Base-by-base conservation (phyloP, 768 basidiomycete genomes). In the Auricularia auricula-judae region DNA sequence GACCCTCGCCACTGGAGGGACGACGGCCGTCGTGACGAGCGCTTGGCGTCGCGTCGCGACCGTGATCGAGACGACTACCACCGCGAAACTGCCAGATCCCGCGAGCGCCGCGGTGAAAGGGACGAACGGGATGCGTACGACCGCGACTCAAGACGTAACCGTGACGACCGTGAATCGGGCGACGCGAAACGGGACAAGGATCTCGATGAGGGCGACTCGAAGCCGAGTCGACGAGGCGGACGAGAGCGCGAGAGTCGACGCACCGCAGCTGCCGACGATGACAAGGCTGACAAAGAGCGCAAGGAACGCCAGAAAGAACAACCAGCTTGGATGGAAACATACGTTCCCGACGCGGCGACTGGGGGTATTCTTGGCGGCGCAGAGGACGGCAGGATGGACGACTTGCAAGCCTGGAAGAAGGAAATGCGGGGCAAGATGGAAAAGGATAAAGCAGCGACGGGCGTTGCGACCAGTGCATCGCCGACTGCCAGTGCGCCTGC, bases 271-370 rank as follows among this genome's bases (percentile, higher is more conserved):
- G 16, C 65, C 21, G 81, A 80, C 18, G 79, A 82, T n/a, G 75
- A 71, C 14, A 82, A 83, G n/a, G 79, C 82, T 34, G 73, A 76
- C 29, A 78, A 75, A 67, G 81, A 81, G n/a, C 75, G 75, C 65
- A 79, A 76, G 23, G 79, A 80, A 34, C 75, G 76, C 64, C 79
- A 80, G 36, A 91, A 88, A 70, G 91, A 93, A 71, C 56, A 59
- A 18, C 91, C 91, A 29, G 91, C 91, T 18, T 93, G 91, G 91
- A 93, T 93, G 91, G 91, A 92, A 68, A 85, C 88, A 21, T 91
- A 91, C 71, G 81, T 91, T 66, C 89, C 90, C 12, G 80, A 76
- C 62, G 53, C 64, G 29, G 80, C 80, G 29, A 72, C 83, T 18
- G 76, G 75, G 36, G 76, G 78, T 59, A 88, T 86, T 14, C 85